These are phyloP conservation scores for Monosporascus sp. DNA, from an alignment of 2,329 filamentous ascomycete genomes.

Conservation along the genomic window DNA sequence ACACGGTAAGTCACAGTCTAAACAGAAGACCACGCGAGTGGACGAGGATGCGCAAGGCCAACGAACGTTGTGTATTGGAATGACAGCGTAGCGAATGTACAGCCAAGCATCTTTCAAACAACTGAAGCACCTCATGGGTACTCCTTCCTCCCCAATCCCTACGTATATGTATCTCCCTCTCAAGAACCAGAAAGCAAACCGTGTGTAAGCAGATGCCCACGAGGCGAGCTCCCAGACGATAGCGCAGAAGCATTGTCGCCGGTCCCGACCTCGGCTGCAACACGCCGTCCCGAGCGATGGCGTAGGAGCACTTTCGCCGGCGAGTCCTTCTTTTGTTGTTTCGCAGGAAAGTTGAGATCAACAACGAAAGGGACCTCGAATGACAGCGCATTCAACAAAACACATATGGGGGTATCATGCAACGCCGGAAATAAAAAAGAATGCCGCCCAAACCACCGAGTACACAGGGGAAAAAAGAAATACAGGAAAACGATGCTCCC, in stretches of 20 bases:
- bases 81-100: constrained; percentile 16
- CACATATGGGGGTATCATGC: constrained; percentile 50
- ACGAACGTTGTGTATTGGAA: constrained; percentile 13
- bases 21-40: no score
- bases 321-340: constrained; percentile 21
- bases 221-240: constrained; percentile 35
- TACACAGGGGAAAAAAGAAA: constrained; percentile 6
- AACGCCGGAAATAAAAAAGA: constrained; percentile 20
- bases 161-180: constrained; percentile 6
- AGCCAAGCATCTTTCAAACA: constrained; percentile 5
- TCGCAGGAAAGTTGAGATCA: no score
- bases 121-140: no score
- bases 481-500: constrained; percentile 12
- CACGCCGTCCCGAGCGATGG: constrained; percentile 43
- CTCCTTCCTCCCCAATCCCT: neutral
- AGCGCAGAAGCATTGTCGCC: constrained; percentile 51
- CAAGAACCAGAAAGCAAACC: constrained; percentile 20
- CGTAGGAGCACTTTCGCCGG: constrained; percentile 41
- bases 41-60: constrained; percentile 7
- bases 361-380: constrained; percentile 24
- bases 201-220: constrained; percentile 28
- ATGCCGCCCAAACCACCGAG: constrained; percentile 13
- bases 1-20: no score
- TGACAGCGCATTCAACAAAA: constrained; percentile 46
- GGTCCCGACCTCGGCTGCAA: constrained; percentile 35